Base-by-base conservation (phyloP, 495 filamentous ascomycete genomes). In the Paragyromitra xinjiangensis region DNA sequence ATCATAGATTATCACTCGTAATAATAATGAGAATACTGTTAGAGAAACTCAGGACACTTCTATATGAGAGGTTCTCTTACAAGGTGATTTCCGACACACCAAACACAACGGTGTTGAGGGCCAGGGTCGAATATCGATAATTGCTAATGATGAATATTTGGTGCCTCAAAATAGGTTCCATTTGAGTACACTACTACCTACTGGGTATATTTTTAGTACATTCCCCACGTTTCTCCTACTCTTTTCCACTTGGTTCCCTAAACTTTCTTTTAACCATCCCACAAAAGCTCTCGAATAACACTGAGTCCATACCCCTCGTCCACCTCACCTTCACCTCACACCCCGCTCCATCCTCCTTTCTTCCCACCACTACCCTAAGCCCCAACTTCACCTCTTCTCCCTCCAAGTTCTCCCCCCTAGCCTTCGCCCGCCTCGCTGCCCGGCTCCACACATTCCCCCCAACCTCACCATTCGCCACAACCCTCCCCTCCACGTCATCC, bases 281-380 rank as follows among this genome's bases (percentile, higher is more conserved):
- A 70, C 90, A 92, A 73, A 98, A 92, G 81, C 94, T 97, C 84
- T 97, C 93, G 83, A 96, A 98, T 3, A 97, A 75, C 6, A 90
- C 88, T 4, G 86, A 84, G 67, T 98, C 93, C 7, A 84, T 85
- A 6, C 95, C 95, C 76, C 91, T 90, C 8, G 92, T 82, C 95
- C 95, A 98, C 42, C 90, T 86, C 2, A 95, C 81, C 29, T 75
- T 75, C 16, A 79, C 81, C 11, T 77, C 63, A 8, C 48, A 58
- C 11, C 69, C 64, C n/a, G 6, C 74, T 14, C 78, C 62, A 7
- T 22, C 37, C 29, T 55, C 71, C 34, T 11, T 74, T 12, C 11
- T 34, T 6, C 67, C 37, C 14, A 68, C 81, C 19, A 59, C 71
- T 0, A 81, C 80, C 66, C 84, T 86, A 62, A 90, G 86, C 1